Conservation (phyloP, 2,329 filamentous ascomycete genomes). For the Mariannaea sp. region DNA sequence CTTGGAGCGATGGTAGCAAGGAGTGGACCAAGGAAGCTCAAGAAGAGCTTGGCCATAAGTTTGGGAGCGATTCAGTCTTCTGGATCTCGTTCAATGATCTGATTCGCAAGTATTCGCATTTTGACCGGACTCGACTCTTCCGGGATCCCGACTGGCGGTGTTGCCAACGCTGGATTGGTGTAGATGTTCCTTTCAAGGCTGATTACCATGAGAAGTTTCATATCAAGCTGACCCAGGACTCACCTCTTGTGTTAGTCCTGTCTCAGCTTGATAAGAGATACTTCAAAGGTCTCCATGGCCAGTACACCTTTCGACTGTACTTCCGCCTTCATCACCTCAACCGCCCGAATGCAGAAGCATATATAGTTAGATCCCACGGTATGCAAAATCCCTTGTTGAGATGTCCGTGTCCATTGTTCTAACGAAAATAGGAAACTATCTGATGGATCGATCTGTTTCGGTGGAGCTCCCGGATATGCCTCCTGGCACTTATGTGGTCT, state of each 20-base stretch:
- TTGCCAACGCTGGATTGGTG: conserved; percentile 64
- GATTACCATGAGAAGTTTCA: conserved; percentile 67
- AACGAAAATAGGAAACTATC: too few species aligned
- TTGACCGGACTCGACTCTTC: conserved; percentile 67
- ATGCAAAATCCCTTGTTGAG: too few species aligned
- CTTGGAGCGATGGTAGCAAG: conserved; percentile 64
- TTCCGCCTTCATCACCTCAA: conserved; percentile 56
- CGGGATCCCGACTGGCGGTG: conserved; percentile 61
- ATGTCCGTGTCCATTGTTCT: too few species aligned
- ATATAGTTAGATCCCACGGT: conserved; percentile 63
- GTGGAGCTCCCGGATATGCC: conserved; percentile 61
- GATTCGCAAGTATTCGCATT: conserved; percentile 64
- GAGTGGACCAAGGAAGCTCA: conserved; percentile 65
- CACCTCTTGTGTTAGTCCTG: conserved; percentile 62
- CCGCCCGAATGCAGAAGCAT: conserved; percentile 59
- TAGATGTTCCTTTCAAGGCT: conserved; percentile 65
- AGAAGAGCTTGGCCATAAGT: conserved; percentile 61
- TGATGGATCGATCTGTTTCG: conserved; percentile 63
- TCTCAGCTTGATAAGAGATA: conserved; percentile 67
- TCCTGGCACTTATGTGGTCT: conserved; percentile 61
- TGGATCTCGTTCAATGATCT: conserved; percentile 68
- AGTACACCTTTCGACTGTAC: conserved; percentile 58
- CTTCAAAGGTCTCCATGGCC: conserved; percentile 64
- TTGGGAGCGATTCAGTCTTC: conserved; percentile 66
- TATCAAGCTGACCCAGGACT: conserved; percentile 59